phyloP scores from a whole-genome alignment of 2,329 filamentous ascomycete genomes.

The Penicillium sp. region DNA sequence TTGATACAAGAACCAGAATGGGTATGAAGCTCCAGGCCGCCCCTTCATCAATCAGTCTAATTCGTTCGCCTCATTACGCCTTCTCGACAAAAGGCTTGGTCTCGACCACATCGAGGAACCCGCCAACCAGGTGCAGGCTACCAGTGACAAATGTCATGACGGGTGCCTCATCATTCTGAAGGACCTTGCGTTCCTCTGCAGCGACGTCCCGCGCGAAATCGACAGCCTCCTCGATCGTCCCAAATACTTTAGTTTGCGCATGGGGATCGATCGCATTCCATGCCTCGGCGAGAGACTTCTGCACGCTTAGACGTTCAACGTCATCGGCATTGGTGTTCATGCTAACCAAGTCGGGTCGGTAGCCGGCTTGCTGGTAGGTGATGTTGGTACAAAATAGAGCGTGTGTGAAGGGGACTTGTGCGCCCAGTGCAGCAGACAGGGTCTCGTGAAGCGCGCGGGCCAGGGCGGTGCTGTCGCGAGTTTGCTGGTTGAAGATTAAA shows the following conservation, averaged over 20 bases:
- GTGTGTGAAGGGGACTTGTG: conserved; percentile 64
- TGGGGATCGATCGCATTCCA: conserved; percentile 63
- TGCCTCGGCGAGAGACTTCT: conserved; percentile 65
- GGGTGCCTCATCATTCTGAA: conserved; percentile 42
- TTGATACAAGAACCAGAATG: conserved; percentile 27
- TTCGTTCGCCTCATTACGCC: conserved; percentile 7
- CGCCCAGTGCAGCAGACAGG: conserved; percentile 48
- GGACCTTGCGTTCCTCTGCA: conserved; percentile 34
- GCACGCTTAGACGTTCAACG: conserved; percentile 66
- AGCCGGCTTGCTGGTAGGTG: conserved; percentile 65
- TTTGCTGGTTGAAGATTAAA: conserved; percentile 92
- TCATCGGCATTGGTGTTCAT: conserved; percentile 64
- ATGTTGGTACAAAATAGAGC: conserved; percentile 83
- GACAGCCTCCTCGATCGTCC: conserved; percentile 73
- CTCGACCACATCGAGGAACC: conserved; percentile 74
- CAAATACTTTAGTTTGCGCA: conserved; percentile 60
- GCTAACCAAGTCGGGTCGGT: conserved; percentile 65
- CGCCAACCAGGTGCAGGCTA: conserved; percentile 82
- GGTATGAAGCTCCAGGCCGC: conserved; percentile 16
- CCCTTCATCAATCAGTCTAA: background rate
- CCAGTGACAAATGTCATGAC: conserved; percentile 76
- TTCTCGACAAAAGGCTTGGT: conserved; percentile 35
- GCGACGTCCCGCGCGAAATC: conserved; percentile 56
- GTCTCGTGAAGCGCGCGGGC: conserved; percentile 66
- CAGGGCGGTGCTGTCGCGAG: conserved; percentile 72